These are phyloP conservation scores for Apodospora peruviana DNA, from an alignment of 495 filamentous ascomycete genomes.

Conservation along the genomic window DNA sequence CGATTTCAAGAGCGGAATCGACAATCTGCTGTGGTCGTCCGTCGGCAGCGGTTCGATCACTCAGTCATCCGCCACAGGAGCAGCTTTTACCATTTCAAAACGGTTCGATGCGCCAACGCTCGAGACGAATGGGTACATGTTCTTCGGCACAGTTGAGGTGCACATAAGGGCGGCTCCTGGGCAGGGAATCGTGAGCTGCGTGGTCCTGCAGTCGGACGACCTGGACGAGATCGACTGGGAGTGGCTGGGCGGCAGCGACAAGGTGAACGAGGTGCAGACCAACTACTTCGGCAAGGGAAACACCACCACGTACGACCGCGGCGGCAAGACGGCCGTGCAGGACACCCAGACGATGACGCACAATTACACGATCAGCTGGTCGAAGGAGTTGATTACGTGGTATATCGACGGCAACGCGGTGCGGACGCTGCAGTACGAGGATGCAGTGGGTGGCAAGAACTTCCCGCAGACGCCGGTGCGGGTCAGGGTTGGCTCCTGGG, in stretches of 20 bases:
- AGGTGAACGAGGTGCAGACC: slow-evolving; percentile 57
- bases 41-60: slow-evolving; percentile 48
- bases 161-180: slow-evolving; percentile 60
- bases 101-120: slow-evolving; percentile 72
- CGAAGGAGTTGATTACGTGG: slow-evolving; percentile 66
- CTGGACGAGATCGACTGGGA: slow-evolving; percentile 94
- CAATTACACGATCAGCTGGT: slow-evolving; percentile 84
- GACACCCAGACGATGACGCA: slow-evolving; percentile 61
- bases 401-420: slow-evolving; percentile 64
- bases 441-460: slow-evolving; percentile 54
- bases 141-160: slow-evolving; percentile 67
- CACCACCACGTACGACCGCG: slow-evolving; percentile 65
- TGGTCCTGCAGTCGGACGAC: slow-evolving; percentile 80
- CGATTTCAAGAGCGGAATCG: slow-evolving; percentile 60
- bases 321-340: slow-evolving; percentile 51
- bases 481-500: slow-evolving; percentile 76
- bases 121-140: slow-evolving; percentile 62
- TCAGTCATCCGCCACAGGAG: slow-evolving; percentile 57
- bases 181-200: slow-evolving; percentile 66
- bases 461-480: slow-evolving; percentile 87
- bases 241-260: slow-evolving; percentile 58
- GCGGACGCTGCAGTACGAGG: slow-evolving; percentile 56
- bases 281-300: slow-evolving; percentile 95
- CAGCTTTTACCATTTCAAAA: slow-evolving; percentile 65
- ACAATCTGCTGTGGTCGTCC: slow-evolving; percentile 54